A percentile compares a stretch with the other conserved stretches of the same genome.
Evolutionary conservation across 1,139 yeast species (phyloP).

Genomic region (Entelexis paramagnoliae): DNA sequence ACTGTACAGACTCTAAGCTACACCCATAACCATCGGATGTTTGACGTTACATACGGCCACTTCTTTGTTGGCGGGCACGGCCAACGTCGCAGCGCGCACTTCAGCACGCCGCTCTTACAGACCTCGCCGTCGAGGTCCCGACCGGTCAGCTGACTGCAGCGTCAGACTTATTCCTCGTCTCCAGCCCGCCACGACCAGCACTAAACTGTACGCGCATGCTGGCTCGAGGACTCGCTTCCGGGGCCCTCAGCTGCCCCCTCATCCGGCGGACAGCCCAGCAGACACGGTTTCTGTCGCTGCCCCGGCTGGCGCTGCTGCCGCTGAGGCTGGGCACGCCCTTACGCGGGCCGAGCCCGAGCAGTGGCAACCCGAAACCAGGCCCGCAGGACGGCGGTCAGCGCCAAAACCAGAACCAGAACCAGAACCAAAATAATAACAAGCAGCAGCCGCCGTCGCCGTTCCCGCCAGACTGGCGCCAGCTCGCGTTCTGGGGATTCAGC

Average conservation of each 20-base stretch:
- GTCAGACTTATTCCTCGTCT: neutral
- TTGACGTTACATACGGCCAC: no score
- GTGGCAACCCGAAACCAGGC: neutral
- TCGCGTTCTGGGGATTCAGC: slow-evolving; percentile 23
- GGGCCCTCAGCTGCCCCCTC: slow-evolving; percentile 4
- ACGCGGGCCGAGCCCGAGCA: neutral
- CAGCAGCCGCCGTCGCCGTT: neutral
- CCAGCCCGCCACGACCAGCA: neutral
- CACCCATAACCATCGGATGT: no score
- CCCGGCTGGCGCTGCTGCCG: slow-evolving; percentile 4
- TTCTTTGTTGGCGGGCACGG: no score
- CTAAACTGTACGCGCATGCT: neutral
- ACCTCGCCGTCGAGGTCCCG: neutral
- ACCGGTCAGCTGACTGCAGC: neutral
- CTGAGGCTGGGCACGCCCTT: neutral
- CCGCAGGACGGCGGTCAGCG: neutral
- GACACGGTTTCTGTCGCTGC: neutral
- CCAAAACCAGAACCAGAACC: neutral
- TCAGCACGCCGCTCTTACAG: no score
- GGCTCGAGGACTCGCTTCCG: slow-evolving; percentile 8
- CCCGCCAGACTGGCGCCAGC: slow-evolving; percentile 20
- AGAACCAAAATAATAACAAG: neutral
- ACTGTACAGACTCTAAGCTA: no score
- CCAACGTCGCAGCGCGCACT: no score
- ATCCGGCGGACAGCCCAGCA: neutral